Base-by-base conservation (phyloP, 2,329 filamentous ascomycete genomes). In the Claviceps sp. region DNA sequence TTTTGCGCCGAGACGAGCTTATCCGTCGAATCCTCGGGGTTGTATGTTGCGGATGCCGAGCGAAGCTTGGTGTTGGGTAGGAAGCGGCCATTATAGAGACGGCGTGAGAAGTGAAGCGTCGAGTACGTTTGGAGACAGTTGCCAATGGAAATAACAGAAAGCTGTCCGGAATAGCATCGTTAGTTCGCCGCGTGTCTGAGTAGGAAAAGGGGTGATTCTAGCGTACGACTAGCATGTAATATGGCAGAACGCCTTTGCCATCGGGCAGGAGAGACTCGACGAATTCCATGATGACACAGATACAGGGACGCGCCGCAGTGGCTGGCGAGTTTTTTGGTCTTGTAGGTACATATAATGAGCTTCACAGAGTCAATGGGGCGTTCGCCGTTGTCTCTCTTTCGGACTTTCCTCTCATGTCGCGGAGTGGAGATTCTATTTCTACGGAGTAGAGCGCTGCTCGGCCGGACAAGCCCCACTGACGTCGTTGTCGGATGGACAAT, bases 61-160 rank as follows among this genome's bases (percentile, higher is more conserved):
- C 66, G 67, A 11, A 78, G 66, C 36, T 67, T 63, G 40, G 66
- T 53, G 70, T 79, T 79, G 50, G 70, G 67, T 20, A 81, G 68
- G 60, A 80, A 81, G 56, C 70, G 70, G 54, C 82, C 82, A 59
- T 84, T 80, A 74, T 97, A 98, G 63, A 97, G 80, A 66, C 88
- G 85, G n/a, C 83, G 81, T 7, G 89, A 89, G 71, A 87, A 94
- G 66, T 82, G 76, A 3, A 90, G 76, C 17, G 88, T 94, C 38
- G 73, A 62, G 70, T 95, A 94, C 64, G 86, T 82, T 73, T 96
- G 90, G 46, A 94, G 65, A 38, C 82, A 85, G 74, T 98, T 98
- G 61, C 80, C 84, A 53, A 93, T 75, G 34, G 91, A 88, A 52
- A 94, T 78, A 52, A 89, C 64, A 52, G 88, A 88, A 64, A 95